Conservation (phyloP, 1,284 basidiomycete genomes). For the Pyrrhoderma lamaoense region DNA sequence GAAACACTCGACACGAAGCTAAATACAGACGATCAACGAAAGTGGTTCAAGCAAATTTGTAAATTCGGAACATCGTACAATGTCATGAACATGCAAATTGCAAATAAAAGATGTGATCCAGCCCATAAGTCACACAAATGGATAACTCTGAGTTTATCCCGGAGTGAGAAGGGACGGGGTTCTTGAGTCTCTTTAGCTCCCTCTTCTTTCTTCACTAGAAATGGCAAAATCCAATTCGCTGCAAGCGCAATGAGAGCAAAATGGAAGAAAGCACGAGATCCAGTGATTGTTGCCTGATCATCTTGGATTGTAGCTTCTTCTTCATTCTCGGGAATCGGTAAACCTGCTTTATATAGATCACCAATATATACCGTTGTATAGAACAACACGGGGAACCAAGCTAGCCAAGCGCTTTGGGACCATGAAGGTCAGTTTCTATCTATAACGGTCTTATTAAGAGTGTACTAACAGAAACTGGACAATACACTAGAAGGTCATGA, state of each 20-base stretch:
- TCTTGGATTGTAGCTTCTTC: slow-evolving; percentile 35
- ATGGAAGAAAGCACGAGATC: slow-evolving; percentile 77
- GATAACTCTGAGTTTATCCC: slow-evolving; percentile 34
- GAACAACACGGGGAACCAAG: slow-evolving; percentile 87
- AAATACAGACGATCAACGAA: background rate
- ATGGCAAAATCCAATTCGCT: slow-evolving; percentile 67
- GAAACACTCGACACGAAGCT: slow-evolving; percentile 60
- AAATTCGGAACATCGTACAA: slow-evolving; percentile 43
- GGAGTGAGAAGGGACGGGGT: slow-evolving; percentile 19
- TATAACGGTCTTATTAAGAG: background rate
- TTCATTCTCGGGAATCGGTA: slow-evolving; percentile 29
- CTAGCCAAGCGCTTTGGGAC: slow-evolving; percentile 58
- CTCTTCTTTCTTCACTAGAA: slow-evolving; percentile 43
- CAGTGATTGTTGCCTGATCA: slow-evolving; percentile 70
- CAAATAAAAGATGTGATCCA: slow-evolving; percentile 62
- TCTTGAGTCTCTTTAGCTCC: slow-evolving; percentile 2
- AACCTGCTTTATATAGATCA: slow-evolving; percentile 67
- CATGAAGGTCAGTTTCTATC: background rate
- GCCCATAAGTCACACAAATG: slow-evolving; percentile 71
- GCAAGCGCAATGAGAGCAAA: slow-evolving; percentile 65
- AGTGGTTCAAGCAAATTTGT: background rate
- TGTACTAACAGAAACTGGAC: slow-evolving; percentile 81
- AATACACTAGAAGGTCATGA: slow-evolving; percentile 41
- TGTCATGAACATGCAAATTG: slow-evolving; percentile 63
- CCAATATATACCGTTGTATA: slow-evolving; percentile 84